Evolutionary conservation across 1,284 basidiomycete genomes (phyloP), one percentile per base, ranked within the genome.

Genomic region (Mycena sp.): DNA sequence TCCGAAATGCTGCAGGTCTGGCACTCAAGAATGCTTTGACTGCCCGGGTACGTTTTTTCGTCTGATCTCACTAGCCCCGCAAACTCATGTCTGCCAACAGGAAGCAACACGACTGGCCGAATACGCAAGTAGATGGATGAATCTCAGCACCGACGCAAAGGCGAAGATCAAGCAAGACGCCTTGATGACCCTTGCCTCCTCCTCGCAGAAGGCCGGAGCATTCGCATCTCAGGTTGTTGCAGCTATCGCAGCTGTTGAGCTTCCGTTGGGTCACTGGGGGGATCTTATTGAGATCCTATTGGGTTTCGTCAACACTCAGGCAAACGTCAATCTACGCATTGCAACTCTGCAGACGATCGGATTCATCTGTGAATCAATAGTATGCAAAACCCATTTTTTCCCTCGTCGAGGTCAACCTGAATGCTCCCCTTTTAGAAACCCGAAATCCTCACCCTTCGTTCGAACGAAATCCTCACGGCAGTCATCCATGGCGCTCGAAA

Each of bases 401-500:
- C 19, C 7, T 7, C 5, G n/a, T 23, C 28, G 10, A 28, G 1
- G 25, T 26, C 37, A n/a, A 17, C 11, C 51, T 40, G 35, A 40
- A 14, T 35, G 9, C 32, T 35, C 32, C 7, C 14, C 7, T 62
- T 53, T 58, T 65, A 98, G 95, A 92, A 93, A 87, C 94, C 96
- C 23, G 94, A 97, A 70, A 91, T 96, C 65, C 80, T 99, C 64
- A 89, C 90, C 52, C 76, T 93, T 56, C 91, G 95, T 73, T 95
- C 97, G 10, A 99, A 99, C 75, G 96, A 99, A 79, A 99, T 99
- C 72, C 82, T 99, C 59, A 99, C 98, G 21, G 97, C 97, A 21
- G 98, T 99, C 63, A 97, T 99, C 58, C 96, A 99, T 76, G 98
- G 98, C 23, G 97, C 96, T 32, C 87, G 96, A 61, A 98, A 98